phyloP scores from a whole-genome alignment of 2,329 filamentous ascomycete species.

The Colletotrichum paranaense region DNA sequence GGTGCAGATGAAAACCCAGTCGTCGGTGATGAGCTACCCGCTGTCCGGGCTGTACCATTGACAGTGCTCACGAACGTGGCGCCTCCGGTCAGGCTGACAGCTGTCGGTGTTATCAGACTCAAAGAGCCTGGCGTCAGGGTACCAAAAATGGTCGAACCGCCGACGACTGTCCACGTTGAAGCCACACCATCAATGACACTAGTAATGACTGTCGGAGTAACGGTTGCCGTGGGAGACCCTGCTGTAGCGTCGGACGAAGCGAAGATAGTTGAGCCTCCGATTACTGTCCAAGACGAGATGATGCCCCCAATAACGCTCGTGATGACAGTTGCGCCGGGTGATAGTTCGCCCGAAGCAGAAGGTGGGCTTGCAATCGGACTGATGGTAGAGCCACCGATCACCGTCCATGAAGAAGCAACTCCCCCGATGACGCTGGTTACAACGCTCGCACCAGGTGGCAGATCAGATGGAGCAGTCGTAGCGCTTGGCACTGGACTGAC shows the following conservation, averaged over 20 bases:
- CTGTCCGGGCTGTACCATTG: neutral
- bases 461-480: neutral
- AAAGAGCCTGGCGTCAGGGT: neutral
- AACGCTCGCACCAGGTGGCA: neutral
- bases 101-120: neutral
- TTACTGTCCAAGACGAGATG: constrained; percentile 2
- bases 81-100: neutral
- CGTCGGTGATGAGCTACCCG: neutral
- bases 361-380: neutral
- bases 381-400: constrained; percentile 1
- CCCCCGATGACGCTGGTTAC: constrained; percentile 11
- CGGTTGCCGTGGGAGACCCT: neutral
- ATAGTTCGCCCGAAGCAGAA: too few relatives aligned
- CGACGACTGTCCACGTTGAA: constrained; percentile 4
- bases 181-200: neutral
- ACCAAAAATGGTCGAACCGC: neutral
- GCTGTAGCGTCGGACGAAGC: neutral
- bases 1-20: neutral
- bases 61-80: neutral
- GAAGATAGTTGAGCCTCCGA: neutral
- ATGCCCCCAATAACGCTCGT: constrained; percentile 11
- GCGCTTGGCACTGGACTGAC: neutral
- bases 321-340: neutral
- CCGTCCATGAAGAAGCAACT: neutral
- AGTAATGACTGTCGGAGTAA: neutral